Conservation (phyloP, 495 filamentous ascomycete genomes). For the Aspergillus heteromorphus region DNA sequence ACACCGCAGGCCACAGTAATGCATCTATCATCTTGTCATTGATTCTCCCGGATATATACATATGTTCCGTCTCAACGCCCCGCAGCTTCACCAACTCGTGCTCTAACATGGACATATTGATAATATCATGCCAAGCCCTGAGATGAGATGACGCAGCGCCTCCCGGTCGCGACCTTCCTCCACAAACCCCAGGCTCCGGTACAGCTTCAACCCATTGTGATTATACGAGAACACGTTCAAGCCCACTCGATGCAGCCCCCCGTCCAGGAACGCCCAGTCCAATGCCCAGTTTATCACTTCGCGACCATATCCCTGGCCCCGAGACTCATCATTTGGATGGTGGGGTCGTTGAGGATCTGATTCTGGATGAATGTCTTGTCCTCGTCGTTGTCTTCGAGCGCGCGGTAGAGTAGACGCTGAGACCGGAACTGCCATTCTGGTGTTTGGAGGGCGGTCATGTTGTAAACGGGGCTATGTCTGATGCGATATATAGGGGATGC, state of each 20-base stretch:
- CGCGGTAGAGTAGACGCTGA: not conserved
- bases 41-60: too few relatives aligned
- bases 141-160: slow-evolving; percentile 32
- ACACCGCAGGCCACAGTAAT: too few relatives aligned
- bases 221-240: slow-evolving; percentile 37
- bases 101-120: slow-evolving; percentile 41
- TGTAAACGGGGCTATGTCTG: too few relatives aligned
- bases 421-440: too few relatives aligned
- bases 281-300: slow-evolving; percentile 50
- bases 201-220: slow-evolving; percentile 35
- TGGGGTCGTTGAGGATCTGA: not conserved
- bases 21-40: too few relatives aligned
- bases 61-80: too few relatives aligned
- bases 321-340: slow-evolving; percentile 17
- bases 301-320: slow-evolving; percentile 46
- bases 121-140: slow-evolving; percentile 39
- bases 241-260: slow-evolving; percentile 39
- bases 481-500: not conserved
- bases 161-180: slow-evolving; percentile 45
- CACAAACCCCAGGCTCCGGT: slow-evolving; percentile 44
- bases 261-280: slow-evolving; percentile 42
- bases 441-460: too few relatives aligned
- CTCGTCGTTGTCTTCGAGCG: not conserved
- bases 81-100: slow-evolving; percentile 34
- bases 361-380: slow-evolving; percentile 1